These are phyloP conservation scores for Aureococcus anophagefferens DNA, from an alignment of 108 stramenopile species.

Conservation along the genomic window DNA sequence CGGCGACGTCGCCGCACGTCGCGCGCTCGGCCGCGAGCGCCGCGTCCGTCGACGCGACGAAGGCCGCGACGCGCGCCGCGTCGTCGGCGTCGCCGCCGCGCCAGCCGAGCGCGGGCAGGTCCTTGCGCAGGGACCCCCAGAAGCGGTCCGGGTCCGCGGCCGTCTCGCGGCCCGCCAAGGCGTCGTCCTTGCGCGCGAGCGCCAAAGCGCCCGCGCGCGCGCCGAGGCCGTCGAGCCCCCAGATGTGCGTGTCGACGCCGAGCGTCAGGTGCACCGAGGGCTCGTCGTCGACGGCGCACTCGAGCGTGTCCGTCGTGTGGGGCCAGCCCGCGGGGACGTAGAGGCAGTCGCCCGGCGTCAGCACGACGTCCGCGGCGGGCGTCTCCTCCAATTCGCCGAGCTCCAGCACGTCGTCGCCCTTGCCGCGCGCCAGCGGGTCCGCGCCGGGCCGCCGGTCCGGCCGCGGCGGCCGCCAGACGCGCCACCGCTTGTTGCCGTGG, in stretches of 20 bases:
- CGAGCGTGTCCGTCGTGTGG: conserved; percentile 71
- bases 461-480: conserved; percentile 22
- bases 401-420: conserved; percentile 63
- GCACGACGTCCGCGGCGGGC: conserved; percentile 47
- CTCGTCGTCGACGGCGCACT: conserved; percentile 14
- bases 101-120: not conserved
- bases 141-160: not conserved
- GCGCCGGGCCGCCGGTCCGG: conserved; percentile 34
- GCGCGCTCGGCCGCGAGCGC: not conserved
- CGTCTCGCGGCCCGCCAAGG: not conserved
- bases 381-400: conserved; percentile 42
- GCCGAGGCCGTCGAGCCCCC: conserved; percentile 57
- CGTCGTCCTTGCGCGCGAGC: not conserved
- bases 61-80: not conserved
- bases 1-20: too few relatives aligned
- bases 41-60: not conserved
- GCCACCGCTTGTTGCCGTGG: conserved; percentile 57
- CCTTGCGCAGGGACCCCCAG: not conserved
- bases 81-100: not conserved
- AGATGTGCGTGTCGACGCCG: conserved; percentile 79
- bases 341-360: conserved; percentile 64
- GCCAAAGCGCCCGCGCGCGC: too few relatives aligned
- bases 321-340: conserved; percentile 83
- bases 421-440: conserved; percentile 79
- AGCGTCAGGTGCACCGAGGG: conserved; percentile 48